Evolutionary conservation across 805 yeast genomes (phyloP).

Genomic region (Monosporozyma aerobia): DNA sequence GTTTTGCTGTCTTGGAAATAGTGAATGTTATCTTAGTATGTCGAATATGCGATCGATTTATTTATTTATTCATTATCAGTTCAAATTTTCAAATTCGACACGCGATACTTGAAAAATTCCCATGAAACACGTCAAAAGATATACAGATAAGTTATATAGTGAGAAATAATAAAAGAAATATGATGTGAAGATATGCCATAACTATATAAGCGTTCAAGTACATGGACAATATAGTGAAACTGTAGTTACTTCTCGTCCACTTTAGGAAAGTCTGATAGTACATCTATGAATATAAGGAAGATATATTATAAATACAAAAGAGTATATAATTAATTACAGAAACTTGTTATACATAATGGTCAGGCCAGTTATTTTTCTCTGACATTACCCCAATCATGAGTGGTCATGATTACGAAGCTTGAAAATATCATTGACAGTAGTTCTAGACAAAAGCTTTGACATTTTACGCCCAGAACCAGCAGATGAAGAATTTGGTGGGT

Average conservation of each 20-base stretch:
- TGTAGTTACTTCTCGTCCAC: too few relatives aligned
- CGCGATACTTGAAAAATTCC: background rate
- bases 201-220: too few relatives aligned
- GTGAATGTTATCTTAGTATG: background rate
- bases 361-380: background rate
- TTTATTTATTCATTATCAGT: background rate
- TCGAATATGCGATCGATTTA: background rate
- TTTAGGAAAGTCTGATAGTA: too few relatives aligned
- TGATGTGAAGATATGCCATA: too few relatives aligned
- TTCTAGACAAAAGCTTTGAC: constrained; percentile 21
- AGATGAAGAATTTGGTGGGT: constrained; percentile 3
- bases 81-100: background rate
- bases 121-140: background rate
- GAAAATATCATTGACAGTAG: constrained; percentile 21
- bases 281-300: background rate
- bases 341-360: background rate
- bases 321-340: background rate
- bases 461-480: constrained; percentile 17
- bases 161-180: background rate
- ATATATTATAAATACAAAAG: background rate
- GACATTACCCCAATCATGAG: background rate
- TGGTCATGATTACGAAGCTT: constrained; percentile 20
- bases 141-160: background rate
- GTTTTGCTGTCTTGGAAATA: background rate
- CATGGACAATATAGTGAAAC: too few relatives aligned